Conservation (phyloP, 2,329 filamentous ascomycete genomes). For the Diaporthe ampelina region DNA sequence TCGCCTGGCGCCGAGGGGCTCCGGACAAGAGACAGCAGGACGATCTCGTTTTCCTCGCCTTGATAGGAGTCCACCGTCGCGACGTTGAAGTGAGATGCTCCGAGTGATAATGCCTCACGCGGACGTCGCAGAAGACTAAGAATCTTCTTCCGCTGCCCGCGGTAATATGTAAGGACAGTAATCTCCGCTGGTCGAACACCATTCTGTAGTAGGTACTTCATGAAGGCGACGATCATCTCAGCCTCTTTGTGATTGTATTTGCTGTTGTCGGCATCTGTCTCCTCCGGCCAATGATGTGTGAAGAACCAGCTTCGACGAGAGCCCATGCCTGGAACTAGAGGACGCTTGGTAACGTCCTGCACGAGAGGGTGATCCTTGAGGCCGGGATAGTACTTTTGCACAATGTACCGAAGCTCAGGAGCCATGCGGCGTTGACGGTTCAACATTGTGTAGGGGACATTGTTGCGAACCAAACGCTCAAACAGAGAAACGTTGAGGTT, state of each 20-base stretch:
- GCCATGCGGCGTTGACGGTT: slow-evolving; percentile 75
- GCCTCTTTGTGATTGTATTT: slow-evolving; percentile 80
- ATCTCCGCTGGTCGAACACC: slow-evolving; percentile 72
- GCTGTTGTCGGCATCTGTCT: slow-evolving; percentile 72
- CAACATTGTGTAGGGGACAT: slow-evolving; percentile 74
- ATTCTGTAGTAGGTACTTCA: slow-evolving; percentile 79
- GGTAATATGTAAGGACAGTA: slow-evolving; percentile 90
- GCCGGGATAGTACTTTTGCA: slow-evolving; percentile 62
- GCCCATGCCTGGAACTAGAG: slow-evolving; percentile 62
- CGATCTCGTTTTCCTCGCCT: slow-evolving; percentile 89
- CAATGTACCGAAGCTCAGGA: slow-evolving; percentile 58
- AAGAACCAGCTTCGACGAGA: slow-evolving; percentile 56
- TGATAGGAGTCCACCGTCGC: slow-evolving; percentile 91
- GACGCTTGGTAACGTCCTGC: slow-evolving; percentile 49
- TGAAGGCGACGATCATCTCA: slow-evolving; percentile 80
- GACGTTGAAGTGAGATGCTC: slow-evolving; percentile 66
- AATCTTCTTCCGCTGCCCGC: slow-evolving; percentile 81
- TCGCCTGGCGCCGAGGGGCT: slow-evolving; percentile 65
- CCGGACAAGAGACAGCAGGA: slow-evolving; percentile 85
- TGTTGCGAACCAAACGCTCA: slow-evolving; percentile 79
- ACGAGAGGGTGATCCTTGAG: slow-evolving; percentile 62
- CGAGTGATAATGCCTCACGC: slow-evolving; percentile 47
- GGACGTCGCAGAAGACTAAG: slow-evolving; percentile 59
- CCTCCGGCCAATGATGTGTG: slow-evolving; percentile 72
- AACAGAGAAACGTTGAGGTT: slow-evolving; percentile 83